Evolutionary conservation across 140 eudicot species (phyloP).

Genomic region (Senecio squalidus): DNA sequence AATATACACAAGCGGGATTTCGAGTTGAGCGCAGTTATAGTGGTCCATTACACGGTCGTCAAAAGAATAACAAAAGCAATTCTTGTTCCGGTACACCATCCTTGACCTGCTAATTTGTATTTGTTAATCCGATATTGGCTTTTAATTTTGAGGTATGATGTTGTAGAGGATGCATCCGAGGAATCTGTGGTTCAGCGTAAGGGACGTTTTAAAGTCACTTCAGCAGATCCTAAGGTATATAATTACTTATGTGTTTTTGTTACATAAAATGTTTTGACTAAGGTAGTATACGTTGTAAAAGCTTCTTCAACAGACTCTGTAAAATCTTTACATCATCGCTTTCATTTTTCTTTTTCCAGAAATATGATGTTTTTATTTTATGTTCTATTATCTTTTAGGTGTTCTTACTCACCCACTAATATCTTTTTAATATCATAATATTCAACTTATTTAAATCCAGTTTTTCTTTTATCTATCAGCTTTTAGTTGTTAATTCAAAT

Average conservation of each 20-base stretch:
- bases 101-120: slow-evolving; percentile 5
- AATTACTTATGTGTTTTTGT: slow-evolving; percentile 10
- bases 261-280: background rate
- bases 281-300: background rate
- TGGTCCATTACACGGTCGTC: slow-evolving; percentile 80
- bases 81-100: slow-evolving; percentile 42
- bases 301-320: background rate
- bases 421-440: no score
- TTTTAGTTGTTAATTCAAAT: slow-evolving; percentile 32
- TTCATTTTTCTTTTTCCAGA: background rate
- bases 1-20: no score
- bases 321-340: background rate
- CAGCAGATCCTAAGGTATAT: slow-evolving; percentile 55
- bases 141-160: background rate
- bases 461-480: slow-evolving; percentile 32
- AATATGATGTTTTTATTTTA: background rate
- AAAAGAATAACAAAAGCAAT: slow-evolving; percentile 43
- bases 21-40: slow-evolving; percentile 64
- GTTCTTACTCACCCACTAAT: no score
- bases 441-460: background rate
- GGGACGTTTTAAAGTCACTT: slow-evolving; percentile 92
- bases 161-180: slow-evolving; percentile 75
- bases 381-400: background rate
- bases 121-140: slow-evolving; percentile 4
- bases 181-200: slow-evolving; percentile 68